Evolutionary conservation across 352 stramenopile species (phyloP).

Genomic region (Phytopythium ostracodes): DNA sequence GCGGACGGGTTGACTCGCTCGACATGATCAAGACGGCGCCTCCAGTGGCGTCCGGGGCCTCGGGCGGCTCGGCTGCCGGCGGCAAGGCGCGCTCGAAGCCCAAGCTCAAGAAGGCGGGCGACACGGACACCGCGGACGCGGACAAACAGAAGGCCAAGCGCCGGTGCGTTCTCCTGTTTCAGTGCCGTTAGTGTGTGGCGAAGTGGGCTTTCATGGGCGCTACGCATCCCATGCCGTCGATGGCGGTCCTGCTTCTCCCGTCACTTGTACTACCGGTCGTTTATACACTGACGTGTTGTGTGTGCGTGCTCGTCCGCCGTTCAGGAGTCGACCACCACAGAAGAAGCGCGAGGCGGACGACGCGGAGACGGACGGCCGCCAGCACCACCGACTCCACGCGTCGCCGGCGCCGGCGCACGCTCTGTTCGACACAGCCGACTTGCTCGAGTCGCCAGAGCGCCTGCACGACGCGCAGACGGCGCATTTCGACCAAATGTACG

Average conservation of each 20-base stretch:
- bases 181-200: neutral
- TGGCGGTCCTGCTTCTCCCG: too few relatives aligned
- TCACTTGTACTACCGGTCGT: neutral
- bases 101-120: constrained; percentile 14
- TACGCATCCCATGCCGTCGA: too few relatives aligned
- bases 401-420: constrained; percentile 6
- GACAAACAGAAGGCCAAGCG: constrained; percentile 40
- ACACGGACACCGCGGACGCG: constrained; percentile 14
- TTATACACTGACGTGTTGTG: neutral
- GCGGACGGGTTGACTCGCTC: neutral
- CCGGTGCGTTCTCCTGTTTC: constrained; percentile 15
- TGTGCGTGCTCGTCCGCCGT: neutral
- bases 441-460: constrained; percentile 21
- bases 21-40: neutral
- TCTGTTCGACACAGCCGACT: constrained; percentile 12
- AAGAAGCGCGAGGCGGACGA: constrained; percentile 48
- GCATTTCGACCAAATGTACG: constrained; percentile 36
- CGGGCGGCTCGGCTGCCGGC: neutral
- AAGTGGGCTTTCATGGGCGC: neutral
- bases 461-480: constrained; percentile 30
- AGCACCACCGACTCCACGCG: constrained; percentile 10
- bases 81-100: constrained; percentile 18
- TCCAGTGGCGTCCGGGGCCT: neutral
- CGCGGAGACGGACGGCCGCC: constrained; percentile 15
- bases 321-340: constrained; percentile 32